Conservation (phyloP, 495 filamentous ascomycete species). For the Talaromyces nanjingensis region DNA sequence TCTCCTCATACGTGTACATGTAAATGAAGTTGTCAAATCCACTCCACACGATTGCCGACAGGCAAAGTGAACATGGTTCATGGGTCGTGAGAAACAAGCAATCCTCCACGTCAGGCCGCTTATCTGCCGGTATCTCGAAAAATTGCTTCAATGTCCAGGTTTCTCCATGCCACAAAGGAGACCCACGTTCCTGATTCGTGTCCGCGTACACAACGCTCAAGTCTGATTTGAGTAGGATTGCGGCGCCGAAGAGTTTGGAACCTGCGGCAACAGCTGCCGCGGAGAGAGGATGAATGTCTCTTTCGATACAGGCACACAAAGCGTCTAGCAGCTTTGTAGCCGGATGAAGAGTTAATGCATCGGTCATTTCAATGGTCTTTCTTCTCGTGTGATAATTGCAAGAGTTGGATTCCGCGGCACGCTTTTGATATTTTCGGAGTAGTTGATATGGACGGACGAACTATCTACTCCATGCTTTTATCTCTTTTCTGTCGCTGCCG, state of each 20-base stretch:
- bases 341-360: conserved; percentile 2
- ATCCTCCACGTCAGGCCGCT: conserved; percentile 3
- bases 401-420: neutral
- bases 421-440: neutral
- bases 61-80: conserved; percentile 11
- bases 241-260: conserved; percentile 10
- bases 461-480: neutral
- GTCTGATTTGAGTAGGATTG: conserved; percentile 5
- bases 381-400: neutral
- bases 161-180: conserved; percentile 10
- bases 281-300: conserved; percentile 8
- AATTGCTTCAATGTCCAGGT: conserved; percentile 10
- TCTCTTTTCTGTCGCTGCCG: neutral
- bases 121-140: conserved; percentile 6
- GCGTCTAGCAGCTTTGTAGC: conserved; percentile 5
- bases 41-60: conserved; percentile 11
- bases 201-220: conserved; percentile 8
- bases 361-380: neutral
- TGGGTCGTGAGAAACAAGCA: conserved; percentile 11
- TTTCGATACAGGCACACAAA: conserved; percentile 7
- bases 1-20: conserved; percentile 12
- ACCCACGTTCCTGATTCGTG: conserved; percentile 9
- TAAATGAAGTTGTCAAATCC: conserved; percentile 13
- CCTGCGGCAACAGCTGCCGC: conserved; percentile 3
- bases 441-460: neutral